These are phyloP conservation scores for Malassezia slooffiae DNA, from an alignment of 1,284 basidiomycete genomes.

Conservation along the genomic window DNA sequence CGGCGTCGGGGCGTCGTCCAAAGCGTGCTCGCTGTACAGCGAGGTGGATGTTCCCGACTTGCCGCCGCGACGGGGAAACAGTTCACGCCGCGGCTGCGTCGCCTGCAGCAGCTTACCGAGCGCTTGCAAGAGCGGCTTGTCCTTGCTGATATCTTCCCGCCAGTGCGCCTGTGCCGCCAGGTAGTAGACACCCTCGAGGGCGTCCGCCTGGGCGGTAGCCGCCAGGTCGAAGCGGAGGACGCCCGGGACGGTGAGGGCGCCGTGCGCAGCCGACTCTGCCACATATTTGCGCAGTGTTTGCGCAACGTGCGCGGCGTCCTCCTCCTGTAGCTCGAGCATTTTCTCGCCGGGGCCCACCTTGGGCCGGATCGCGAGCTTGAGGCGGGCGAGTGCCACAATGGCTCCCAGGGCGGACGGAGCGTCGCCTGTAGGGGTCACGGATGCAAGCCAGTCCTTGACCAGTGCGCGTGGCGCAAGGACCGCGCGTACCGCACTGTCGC, in stretches of 20 bases:
- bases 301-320: background rate
- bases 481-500: too few species aligned
- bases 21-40: background rate
- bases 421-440: too few species aligned
- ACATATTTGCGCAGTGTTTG: too few species aligned
- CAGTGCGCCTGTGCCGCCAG: constrained; percentile 20
- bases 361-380: constrained; percentile 10
- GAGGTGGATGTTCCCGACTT: background rate
- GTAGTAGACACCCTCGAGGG: constrained; percentile 33
- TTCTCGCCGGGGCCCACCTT: background rate
- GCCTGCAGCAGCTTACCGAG: constrained; percentile 15
- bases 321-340: constrained; percentile 3
- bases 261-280: background rate
- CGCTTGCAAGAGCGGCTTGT: constrained; percentile 15
- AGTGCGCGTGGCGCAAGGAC: too few species aligned
- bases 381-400: constrained; percentile 3
- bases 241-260: background rate
- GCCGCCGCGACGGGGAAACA: constrained; percentile 1
- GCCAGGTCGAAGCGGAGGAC: background rate
- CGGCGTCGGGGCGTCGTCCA: background rate
- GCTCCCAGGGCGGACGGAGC: too few species aligned
- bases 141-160: constrained; percentile 15
- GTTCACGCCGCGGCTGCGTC: background rate
- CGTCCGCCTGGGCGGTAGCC: constrained; percentile 13
- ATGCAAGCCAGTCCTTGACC: too few species aligned